Base-by-base conservation (phyloP, 2,329 filamentous ascomycete species). In the Hymenoscyphus salicellus region DNA sequence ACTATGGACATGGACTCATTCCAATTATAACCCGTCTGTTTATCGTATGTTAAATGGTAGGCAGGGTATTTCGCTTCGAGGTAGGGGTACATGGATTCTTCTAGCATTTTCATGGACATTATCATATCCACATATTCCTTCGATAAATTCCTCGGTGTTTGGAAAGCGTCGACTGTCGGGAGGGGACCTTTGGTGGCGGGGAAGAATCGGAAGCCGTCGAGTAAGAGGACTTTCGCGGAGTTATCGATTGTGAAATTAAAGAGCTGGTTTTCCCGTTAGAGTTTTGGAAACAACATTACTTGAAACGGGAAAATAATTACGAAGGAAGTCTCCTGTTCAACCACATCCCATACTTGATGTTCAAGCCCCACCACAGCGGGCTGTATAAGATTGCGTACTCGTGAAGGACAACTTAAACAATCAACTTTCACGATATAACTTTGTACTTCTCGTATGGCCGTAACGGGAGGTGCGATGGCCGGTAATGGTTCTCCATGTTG, bases 311-410 rank as follows among this genome's bases (percentile, higher is more conserved):
- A 8, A 0, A 1, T 20, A 46, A 10, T 20, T 20, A 57, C 55
- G 17, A 57, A 57, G n/a, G 55, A 57, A 57, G 28, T 57, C 28
- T 57, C 55, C 55, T 57, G 55, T 8, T 57, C 55, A 8, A 57
- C 55, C 11, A n/a, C 55, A 5, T 33, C 32, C 55, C 55, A 57
- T 2, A 2, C 32, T 26, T 11, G n/a, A 57, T 57, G 10, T n/a
- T 4, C 26, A n/a, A 16, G 11, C n/a, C n/a, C 26, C 16, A 30
- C 20, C 41, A 23, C 17, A n/a, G 10, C 10, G 10, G 10, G 10
- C 33, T 16, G 11, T 11, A 14, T 14, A 38, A 11, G 8, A 14
- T 38, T 38, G 10, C 49, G 49, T 26, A 55, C 49, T 17, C 49
- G 49, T 30, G 49, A 55, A 11, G 55, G 26, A n/a, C 55, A 56